phyloP scores from a whole-genome alignment of 2,329 filamentous ascomycete species.

The Simplicillium aogashimaense region DNA sequence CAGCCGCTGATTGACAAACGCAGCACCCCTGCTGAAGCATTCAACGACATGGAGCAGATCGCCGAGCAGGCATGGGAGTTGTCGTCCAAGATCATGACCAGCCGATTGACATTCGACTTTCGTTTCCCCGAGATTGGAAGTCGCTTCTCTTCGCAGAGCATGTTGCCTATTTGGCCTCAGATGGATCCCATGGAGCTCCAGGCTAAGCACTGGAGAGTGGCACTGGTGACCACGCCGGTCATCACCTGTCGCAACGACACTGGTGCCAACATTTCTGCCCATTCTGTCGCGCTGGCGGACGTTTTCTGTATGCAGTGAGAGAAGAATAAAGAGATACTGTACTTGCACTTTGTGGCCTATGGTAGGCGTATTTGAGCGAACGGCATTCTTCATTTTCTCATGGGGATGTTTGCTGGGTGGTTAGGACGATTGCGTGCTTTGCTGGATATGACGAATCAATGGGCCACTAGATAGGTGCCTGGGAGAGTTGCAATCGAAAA shows the following conservation, averaged over 20 bases:
- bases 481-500: not conserved
- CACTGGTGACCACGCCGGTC: conserved; percentile 42
- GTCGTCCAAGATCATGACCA: conserved; percentile 35
- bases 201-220: conserved; percentile 39
- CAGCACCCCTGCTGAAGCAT: conserved; percentile 23
- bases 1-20: conserved; percentile 27
- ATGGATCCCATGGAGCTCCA: conserved; percentile 33
- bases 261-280: conserved; percentile 31
- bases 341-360: no score
- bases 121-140: conserved; percentile 38
- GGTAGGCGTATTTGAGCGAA: no score
- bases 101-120: conserved; percentile 33
- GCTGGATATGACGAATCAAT: no score
- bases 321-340: not conserved
- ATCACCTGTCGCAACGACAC: conserved; percentile 44
- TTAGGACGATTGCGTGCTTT: no score
- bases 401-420: no score
- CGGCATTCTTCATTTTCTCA: no score
- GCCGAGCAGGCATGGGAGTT: conserved; percentile 31
- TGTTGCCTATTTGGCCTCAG: conserved; percentile 33
- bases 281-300: conserved; percentile 33
- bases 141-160: conserved; percentile 38
- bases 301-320: conserved; percentile 37
- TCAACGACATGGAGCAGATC: conserved; percentile 31
- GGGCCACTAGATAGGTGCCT: not conserved